Conservation (phyloP, 1,139 yeast genomes). For the Saccharomyces hybrid region DNA sequence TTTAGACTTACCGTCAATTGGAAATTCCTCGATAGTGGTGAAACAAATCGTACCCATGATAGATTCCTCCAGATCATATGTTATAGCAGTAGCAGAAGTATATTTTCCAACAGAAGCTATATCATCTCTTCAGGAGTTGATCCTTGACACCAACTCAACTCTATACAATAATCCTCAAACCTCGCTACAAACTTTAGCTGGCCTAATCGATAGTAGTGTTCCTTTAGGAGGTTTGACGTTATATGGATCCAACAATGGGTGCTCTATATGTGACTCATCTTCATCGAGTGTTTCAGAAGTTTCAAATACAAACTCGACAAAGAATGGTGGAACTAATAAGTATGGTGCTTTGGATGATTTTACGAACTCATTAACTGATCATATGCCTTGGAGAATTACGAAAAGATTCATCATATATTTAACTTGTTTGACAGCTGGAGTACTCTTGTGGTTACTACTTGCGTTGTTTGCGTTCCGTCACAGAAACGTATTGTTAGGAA, state of each 20-base stretch:
- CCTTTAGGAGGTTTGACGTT: conserved; percentile 45
- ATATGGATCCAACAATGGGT: conserved; percentile 1
- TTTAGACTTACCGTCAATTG: background rate
- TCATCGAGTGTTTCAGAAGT: background rate
- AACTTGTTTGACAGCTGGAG: background rate
- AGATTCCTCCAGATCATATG: conserved; percentile 41
- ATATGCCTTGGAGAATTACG: background rate
- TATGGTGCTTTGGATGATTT: background rate
- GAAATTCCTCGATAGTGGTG: background rate
- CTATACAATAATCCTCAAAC: conserved; percentile 46
- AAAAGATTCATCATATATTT: background rate
- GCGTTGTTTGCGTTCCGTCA: background rate
- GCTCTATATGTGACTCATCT: background rate
- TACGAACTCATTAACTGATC: background rate
- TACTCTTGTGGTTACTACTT: background rate
- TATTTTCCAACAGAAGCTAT: conserved; percentile 49
- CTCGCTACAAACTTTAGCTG: conserved; percentile 43
- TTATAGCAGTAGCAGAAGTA: conserved; percentile 69
- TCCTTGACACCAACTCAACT: conserved; percentile 39
- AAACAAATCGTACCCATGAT: conserved; percentile 54
- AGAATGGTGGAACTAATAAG: background rate
- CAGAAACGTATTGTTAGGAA: background rate
- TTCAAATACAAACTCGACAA: background rate
- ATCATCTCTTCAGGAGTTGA: conserved; percentile 38
- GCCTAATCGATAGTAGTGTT: conserved; percentile 52